Evolutionary conservation across 495 filamentous ascomycete species (phyloP), one percentile per base, ranked within the genome.

Genomic region (Daldinia grandis): DNA sequence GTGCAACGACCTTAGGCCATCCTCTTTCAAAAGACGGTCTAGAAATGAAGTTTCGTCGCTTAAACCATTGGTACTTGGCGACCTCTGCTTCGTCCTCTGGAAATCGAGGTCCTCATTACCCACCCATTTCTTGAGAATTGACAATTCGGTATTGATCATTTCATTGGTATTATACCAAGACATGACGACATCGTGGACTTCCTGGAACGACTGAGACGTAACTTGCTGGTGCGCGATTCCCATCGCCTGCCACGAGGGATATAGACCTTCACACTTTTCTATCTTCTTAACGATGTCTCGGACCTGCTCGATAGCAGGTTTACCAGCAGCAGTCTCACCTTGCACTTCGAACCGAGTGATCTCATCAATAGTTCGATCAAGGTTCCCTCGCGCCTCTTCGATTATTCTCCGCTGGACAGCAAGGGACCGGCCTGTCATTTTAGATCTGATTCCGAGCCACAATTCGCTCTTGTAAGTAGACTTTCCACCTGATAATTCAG

Each of bases 131-230:
- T 94, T 93, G 64, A 99, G 78, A 64, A 98, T 93, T 30, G 88
- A 89, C 50, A 99, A 85, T 76, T 98, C 91, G 3, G 93, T 98
- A 76, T 94, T 97, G 82, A 99, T 98, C 72, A 98, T 89, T 75
- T 94, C 88, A n/a, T 95, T 98, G 44, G 94, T 97, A 77, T 98
- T 98, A 79, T 97, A 90, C 95, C 95, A 99, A 0, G 96, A 88
- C 62, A 97, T 90, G 60, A 99, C 87, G 31, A 95, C 89, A 67
- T 95, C 92, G 72, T 90, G 93, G 40, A 92, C 94, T 49, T 93
- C 88, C 54, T 84, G 81, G 76, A 93, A 98, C 25, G 89, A 85
- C 4, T 86, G 82, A 6, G 94, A 96, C 8, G 87, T 90, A 21
- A 89, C 88, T 44, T 89, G 82, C 14, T 91, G 90, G 71, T 97